These are phyloP conservation scores for Pyrus pyrifolia DNA, from an alignment of 306 rosid genomes.

Conservation along the genomic window DNA sequence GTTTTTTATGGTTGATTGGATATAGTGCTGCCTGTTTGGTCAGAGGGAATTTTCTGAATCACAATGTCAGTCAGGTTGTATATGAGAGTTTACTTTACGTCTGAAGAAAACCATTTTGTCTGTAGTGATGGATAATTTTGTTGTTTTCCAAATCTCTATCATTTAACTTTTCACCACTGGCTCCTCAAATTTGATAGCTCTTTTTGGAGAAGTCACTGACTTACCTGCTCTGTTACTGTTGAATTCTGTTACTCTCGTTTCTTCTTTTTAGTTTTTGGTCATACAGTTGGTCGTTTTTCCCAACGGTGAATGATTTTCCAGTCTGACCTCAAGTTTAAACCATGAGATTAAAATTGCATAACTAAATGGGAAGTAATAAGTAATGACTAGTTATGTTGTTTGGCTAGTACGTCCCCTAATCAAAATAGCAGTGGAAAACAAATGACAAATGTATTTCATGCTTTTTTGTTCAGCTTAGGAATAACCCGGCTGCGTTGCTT, in stretches of 20 bases:
- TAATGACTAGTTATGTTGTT: not conserved
- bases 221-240: not conserved
- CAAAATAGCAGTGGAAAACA: not conserved
- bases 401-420: not conserved
- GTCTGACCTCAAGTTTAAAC: not conserved
- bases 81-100: too few relatives aligned
- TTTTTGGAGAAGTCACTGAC: not conserved
- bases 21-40: not conserved
- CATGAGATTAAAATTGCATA: not conserved
- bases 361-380: not conserved
- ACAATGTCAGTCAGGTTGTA: not conserved
- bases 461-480: slow-evolving; percentile 42
- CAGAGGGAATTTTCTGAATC: not conserved
- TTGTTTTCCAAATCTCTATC: not conserved
- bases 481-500: slow-evolving; percentile 91
- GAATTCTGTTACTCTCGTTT: not conserved
- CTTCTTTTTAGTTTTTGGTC: not conserved
- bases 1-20: slow-evolving; percentile 7
- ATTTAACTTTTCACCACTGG: too few relatives aligned
- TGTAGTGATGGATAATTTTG: not conserved
- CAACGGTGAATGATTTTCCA: not conserved
- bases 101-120: too few relatives aligned
- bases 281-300: not conserved
- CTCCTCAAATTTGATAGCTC: not conserved
- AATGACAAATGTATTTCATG: not conserved